Conservation (phyloP, 2,329 filamentous ascomycete species). For the Ploettnerulaceae sp. region DNA sequence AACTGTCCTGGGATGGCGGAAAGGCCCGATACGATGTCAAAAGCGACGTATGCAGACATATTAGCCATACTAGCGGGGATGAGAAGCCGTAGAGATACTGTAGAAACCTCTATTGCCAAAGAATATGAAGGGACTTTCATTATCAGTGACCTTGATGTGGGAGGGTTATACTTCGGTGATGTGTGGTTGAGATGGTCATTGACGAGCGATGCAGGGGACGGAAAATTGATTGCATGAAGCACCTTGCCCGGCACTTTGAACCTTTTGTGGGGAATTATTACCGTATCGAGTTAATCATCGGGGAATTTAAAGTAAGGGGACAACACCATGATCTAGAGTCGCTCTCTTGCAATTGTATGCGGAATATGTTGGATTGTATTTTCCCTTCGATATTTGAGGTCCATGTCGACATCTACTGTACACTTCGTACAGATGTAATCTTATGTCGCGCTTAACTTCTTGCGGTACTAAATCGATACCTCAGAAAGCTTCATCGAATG, state of each 20-base stretch:
- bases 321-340: background rate
- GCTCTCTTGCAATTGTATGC: background rate
- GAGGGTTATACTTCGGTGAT: background rate
- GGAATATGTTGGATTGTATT: background rate
- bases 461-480: background rate
- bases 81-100: background rate
- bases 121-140: background rate
- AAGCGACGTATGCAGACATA: too few relatives aligned
- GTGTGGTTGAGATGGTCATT: slow-evolving; percentile 1
- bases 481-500: slow-evolving; percentile 2
- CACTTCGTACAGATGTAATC: background rate
- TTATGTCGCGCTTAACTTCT: background rate
- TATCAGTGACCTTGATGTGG: background rate
- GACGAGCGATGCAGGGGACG: slow-evolving; percentile 1
- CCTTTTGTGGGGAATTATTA: background rate
- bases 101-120: background rate
- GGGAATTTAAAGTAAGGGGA: background rate
- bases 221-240: slow-evolving; percentile 1
- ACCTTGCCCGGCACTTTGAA: background rate
- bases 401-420: background rate
- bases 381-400: background rate
- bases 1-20: too few relatives aligned
- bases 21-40: too few relatives aligned
- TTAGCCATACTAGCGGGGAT: too few relatives aligned
- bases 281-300: background rate